Evolutionary conservation across 139 green algal species (phyloP).

Genomic region (Zygnema circumcarinatum): DNA sequence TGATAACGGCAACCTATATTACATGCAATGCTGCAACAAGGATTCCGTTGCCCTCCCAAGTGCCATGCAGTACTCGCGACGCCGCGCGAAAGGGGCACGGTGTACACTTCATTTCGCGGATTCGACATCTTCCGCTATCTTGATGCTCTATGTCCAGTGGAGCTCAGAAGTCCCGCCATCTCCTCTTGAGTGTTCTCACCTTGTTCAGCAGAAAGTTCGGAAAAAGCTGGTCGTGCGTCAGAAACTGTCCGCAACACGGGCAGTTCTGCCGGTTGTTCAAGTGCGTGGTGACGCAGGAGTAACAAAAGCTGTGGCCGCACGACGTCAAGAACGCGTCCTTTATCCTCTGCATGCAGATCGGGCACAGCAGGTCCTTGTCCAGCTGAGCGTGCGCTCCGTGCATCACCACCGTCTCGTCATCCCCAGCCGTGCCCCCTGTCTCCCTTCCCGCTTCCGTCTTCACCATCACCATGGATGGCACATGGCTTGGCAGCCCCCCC

Average conservation of each 20-base stretch:
- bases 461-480: constrained; percentile 12
- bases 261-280: constrained; percentile 56
- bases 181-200: no score
- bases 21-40: no score
- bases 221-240: constrained; percentile 54
- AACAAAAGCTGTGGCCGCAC: constrained; percentile 66
- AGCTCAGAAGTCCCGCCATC: no score
- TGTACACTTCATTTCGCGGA: no score
- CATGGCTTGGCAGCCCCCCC: constrained; percentile 25
- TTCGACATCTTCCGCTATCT: no score
- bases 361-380: constrained; percentile 58
- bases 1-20: no score
- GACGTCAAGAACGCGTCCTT: constrained; percentile 59
- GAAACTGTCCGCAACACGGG: constrained; percentile 53
- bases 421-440: not conserved
- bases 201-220: constrained; percentile 61
- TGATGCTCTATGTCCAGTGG: no score
- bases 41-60: no score
- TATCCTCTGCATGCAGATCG: constrained; percentile 55
- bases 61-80: no score
- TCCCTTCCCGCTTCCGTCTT: no score
- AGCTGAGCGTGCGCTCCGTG: constrained; percentile 14
- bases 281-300: constrained; percentile 61
- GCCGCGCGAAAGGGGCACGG: no score
- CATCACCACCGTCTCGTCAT: not conserved